Base-by-base conservation (phyloP, 345 rosid genomes). In the Salix udensis region DNA sequence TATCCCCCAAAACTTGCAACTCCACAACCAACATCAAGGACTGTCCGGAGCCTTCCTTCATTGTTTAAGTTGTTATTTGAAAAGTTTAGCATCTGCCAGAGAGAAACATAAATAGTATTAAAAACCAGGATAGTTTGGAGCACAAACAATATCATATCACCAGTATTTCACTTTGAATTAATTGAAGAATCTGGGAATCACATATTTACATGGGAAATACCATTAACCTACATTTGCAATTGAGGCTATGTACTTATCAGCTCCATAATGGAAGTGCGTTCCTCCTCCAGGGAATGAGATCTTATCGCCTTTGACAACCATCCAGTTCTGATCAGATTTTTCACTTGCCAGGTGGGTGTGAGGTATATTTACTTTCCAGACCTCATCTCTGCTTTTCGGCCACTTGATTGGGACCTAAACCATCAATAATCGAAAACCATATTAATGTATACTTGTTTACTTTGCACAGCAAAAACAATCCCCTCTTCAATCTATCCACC, bases 311-410 rank as follows among this genome's bases (percentile, higher is more conserved):
- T 92, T 91, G 2, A 90, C 98, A 88, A 91, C 94, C 99, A 96
- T 96, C 99, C 99, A 96, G 79, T 96, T 96, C 90, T 96, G 99
- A 79, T 94, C 98, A 86, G 99, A 96, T 83, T 96, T 96, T 77
- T 96, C 98, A 72, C 87, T 89, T 66, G 99, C 99, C 82, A 96
- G 97, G 86, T 94, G 99, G 70, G 97, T 96, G 80, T 96, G 99
- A 79, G 99, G 99, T 81, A 96, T 96, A 85, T 96, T 96, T 4
- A 86, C 99, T 85, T 96, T 89, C 99, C 99, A 96, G 9, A 94
- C 99, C 82, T 92, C 97, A 86, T 96, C 99, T 88, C 99, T 87
- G 82, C 99, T 96, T 82, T 88, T 91, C 16, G 99, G 99, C 98
- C 99, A 96, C 91, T 93, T 96, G 60, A 96, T 86, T 68, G 99